These are phyloP conservation scores for Diaporthe aspalathi DNA, from an alignment of 2,329 filamentous ascomycete genomes.

Conservation along the genomic window DNA sequence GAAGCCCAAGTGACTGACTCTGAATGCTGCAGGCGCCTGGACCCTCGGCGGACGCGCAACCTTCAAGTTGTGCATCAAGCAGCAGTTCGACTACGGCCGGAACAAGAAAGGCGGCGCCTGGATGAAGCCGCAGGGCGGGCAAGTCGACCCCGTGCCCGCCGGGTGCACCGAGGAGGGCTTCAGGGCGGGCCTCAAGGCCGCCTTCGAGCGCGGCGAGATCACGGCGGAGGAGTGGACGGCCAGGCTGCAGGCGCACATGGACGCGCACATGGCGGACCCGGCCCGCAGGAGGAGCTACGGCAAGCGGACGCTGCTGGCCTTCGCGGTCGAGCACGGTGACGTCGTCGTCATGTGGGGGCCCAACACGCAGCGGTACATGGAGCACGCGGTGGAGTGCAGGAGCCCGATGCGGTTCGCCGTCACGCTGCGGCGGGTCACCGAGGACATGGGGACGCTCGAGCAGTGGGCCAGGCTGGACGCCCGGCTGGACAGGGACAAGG, in stretches of 20 bases:
- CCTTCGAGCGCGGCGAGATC: slow-evolving; percentile 3
- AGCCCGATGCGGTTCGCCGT: slow-evolving; percentile 24
- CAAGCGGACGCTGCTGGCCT: not conserved
- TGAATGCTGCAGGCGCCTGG: not conserved
- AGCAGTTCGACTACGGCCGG: slow-evolving; percentile 13
- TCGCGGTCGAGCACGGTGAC: slow-evolving; percentile 22
- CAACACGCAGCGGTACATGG: slow-evolving; percentile 22
- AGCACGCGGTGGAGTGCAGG: not conserved
- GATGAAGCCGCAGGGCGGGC: not conserved
- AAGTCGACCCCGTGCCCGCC: not conserved
- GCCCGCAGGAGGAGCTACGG: not conserved
- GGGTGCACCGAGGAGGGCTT: slow-evolving; percentile 13
- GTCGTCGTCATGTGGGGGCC: slow-evolving; percentile 1
- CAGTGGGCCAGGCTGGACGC: not conserved
- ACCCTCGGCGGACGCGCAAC: slow-evolving; percentile 24
- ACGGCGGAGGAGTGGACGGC: not conserved
- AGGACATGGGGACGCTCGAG: not conserved
- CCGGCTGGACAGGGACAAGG: not conserved
- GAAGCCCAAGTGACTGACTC: not conserved
- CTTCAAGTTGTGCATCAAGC: slow-evolving; percentile 30
- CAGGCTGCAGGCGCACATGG: not conserved
- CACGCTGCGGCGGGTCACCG: slow-evolving; percentile 12
- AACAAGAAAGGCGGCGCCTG: not conserved
- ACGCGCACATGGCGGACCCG: slow-evolving; percentile 1
- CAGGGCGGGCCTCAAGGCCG: not conserved